Base-by-base conservation (phyloP, 257 asterid genomes). In the Nicotiana benthamiana region DNA sequence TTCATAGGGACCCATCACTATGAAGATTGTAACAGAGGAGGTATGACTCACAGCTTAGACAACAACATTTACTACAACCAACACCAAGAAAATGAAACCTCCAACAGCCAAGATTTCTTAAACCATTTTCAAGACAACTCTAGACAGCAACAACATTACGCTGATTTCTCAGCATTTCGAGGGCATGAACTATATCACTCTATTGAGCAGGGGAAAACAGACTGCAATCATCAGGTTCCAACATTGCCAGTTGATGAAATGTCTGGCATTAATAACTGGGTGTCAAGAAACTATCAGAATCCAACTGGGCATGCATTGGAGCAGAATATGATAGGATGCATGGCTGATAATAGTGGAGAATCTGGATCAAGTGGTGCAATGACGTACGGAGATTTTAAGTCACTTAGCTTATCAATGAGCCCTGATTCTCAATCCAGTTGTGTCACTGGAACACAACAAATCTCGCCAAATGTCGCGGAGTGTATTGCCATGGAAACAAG, bases 341-440 rank as follows among this genome's bases (percentile, higher is more conserved):
- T 83, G 77, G 89, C 75, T 64, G 88, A 83, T 34, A 87, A 80
- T 74, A 88, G 82, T 40, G 87, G 80, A 8, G 92, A 85, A 68
- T 52, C 92, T 63, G 85, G 82, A 22, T 72, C 86, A 34, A 70
- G 83, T 83, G 88, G 90, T 51, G 75, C 91, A 52, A 70, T 89
- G 82, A 95, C 93, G 1, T 92, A 90, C 76, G 93, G 96, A 7
- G 97, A 95, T 81, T 77, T 95, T 80, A 95, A 95, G 61, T 85
- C 96, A 20, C 79, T 95, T 74, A 95, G 89, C 86, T 82, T 95
- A 78, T 93, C 98, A 17, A 93, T 95, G 98, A 92, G 97, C 90
- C 97, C 99, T 16, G 97, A 96, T 9, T 92, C 99, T 0, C 97
- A 95, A 78, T 93, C 98, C 3, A 93, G 99, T 89, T 92, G 92